phyloP scores from a whole-genome alignment of 441 rosid genomes.

The Pelargonium fulgidum region DNA sequence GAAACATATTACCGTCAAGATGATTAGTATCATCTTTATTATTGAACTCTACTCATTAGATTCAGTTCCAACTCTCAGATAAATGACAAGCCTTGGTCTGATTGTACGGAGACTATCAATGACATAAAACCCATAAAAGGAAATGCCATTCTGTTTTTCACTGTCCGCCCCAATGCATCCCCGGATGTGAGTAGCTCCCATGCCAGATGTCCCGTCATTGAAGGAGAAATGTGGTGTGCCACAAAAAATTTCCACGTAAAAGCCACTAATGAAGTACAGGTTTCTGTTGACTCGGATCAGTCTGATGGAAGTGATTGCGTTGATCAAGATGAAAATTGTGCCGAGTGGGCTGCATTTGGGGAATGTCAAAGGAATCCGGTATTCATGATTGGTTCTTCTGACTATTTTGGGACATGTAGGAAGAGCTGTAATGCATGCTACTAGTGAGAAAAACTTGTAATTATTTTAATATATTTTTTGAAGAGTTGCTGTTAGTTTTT shows the following conservation, averaged over 20 bases:
- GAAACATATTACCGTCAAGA: conserved; percentile 21
- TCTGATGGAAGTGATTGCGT: conserved; percentile 44
- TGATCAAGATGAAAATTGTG: conserved; percentile 74
- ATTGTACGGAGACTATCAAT: conserved; percentile 41
- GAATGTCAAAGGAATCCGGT: conserved; percentile 85
- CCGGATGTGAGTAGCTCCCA: conserved; percentile 61
- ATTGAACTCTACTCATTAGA: conserved; percentile 5
- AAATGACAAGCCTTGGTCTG: conserved; percentile 45
- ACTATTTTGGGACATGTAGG: conserved; percentile 84
- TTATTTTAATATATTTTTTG: not conserved
- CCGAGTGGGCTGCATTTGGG: conserved; percentile 69
- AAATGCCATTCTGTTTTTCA: conserved; percentile 73
- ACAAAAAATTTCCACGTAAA: conserved; percentile 48
- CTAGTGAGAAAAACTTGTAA: conserved; percentile 2
- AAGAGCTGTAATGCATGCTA: conserved; percentile 80
- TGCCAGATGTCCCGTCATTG: conserved; percentile 64
- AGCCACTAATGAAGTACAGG: conserved; percentile 26
- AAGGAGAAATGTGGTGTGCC: conserved; percentile 66
- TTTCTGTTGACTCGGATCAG: conserved; percentile 5
- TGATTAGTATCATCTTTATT: not conserved
- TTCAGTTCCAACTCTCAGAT: conserved; percentile 29
- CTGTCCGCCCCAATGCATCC: conserved; percentile 45
- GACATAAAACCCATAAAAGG: conserved; percentile 63
- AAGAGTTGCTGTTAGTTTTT: conserved; percentile 3
- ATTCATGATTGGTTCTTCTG: conserved; percentile 84